Base-by-base conservation (phyloP, 2,329 filamentous ascomycete species). In the Rhynchosporium graminicola region DNA sequence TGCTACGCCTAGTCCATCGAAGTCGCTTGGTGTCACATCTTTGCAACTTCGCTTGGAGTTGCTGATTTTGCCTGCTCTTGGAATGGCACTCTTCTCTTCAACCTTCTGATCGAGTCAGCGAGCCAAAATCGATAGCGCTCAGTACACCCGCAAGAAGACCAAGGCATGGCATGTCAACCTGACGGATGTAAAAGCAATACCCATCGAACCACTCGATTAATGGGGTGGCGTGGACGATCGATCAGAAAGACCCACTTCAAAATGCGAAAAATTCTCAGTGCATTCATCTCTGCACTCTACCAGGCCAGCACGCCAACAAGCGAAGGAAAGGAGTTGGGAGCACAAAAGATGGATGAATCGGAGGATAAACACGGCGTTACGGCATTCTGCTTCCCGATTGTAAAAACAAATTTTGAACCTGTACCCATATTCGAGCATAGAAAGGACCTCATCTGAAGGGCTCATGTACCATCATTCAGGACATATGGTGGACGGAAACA, bases 1-100 rank as follows among this genome's bases (percentile, higher is more conserved):
- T 26, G 61, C 68, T 26, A 74, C 72, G 40, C 72, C 72, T 12
- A 71, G 64, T 58, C 61, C 71, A 2, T 67, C 62, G 15, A 70
- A 70, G 54, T 68, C 63, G 2, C 55, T 64, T 28, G 70, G 56
- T 8, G 26, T 55, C 31, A 29, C 46, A 1, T 61, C 54, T 36
- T 60, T 31, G 26, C 29, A 52, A n/a, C 47, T 52, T 10, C 38
- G 46, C 28, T 28, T 3, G 12, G 31, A 20, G 15, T 8, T 45
- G 45, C 40, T 59, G 36, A 47, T 8, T 31, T 7, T 59, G 13
- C 47, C 57, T 5, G 36, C 40, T 45, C 5, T 52, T 9, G 48
- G 26, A 13, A 52, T 59, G 46, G 8, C 33, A 40, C n/a, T 42
- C 29, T 36, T 48, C 20, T 52, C 28, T 7, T 40, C 40, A 20